Evolutionary conservation across 1,284 basidiomycete genomes (phyloP), one percentile per base, ranked within the genome.

Genomic region (Cryptococcus amylolentus): DNA sequence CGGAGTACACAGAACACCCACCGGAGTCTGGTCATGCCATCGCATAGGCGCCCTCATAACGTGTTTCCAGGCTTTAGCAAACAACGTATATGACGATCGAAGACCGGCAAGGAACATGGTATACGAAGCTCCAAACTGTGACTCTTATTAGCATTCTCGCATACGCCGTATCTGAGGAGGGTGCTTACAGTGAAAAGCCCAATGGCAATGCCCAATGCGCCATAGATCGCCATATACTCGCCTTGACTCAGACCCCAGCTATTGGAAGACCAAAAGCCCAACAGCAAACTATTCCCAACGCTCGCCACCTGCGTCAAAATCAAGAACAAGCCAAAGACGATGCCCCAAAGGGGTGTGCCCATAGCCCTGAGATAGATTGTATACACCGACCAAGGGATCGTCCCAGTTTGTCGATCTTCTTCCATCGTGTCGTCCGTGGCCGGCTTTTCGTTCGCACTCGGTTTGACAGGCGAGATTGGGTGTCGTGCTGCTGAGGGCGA

Each of bases 371-470:
- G 18, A 47, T 66, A 71, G 3, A 51, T 54, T 0, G 28, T 35
- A 55, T 73, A 74, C 12, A 66, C 62, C 0, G 51, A 46, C 54
- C 63, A 66, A 1, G 65, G 55, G 7, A 76, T 60, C 0, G 67
- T 49, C 5, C 72, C 72, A 0, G 62, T 71, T 16, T 63, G 57
- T 26, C 71, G 62, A 49, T 72, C 71, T 52, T 76, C 74, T 3
- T 65, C 62, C 20, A 62, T 78, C 28, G 88, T 76, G 67, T 87
- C 86, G 18, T 75, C 78, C 5, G 78, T 77, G 35, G 88, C 83
- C 12, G 23, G 1, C 9, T 9, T n/a, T 7, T 51, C 1, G 39
- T 45, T 48, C 23, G 43, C 2, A 7, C 49, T 23, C 4, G 37
- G 7, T 20, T 39, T 39, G 31, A 44, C 9, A 26, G 42, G 42